phyloP scores from a whole-genome alignment of 2,329 filamentous ascomycete species.

The Thelonectria olida region DNA sequence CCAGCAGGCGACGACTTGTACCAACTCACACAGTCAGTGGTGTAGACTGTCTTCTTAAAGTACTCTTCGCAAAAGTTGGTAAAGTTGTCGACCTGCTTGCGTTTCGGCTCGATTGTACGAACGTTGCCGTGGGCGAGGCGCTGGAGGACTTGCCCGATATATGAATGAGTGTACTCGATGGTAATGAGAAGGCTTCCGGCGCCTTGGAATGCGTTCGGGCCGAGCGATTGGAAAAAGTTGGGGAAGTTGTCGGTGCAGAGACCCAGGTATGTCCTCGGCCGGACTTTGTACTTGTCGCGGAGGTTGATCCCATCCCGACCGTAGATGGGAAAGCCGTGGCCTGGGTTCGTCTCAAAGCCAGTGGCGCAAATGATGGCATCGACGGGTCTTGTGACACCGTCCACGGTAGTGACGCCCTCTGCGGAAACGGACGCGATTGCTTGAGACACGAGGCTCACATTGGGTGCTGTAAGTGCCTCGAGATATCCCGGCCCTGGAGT shows the following conservation, averaged over 20 bases:
- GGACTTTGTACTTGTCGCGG: neutral
- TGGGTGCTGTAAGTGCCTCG: slow-evolving; percentile 1
- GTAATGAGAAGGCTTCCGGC: slow-evolving; percentile 11
- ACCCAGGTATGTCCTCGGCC: slow-evolving; percentile 1
- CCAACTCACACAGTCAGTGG: slow-evolving; percentile 16
- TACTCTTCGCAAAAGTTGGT: slow-evolving; percentile 19
- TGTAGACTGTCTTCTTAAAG: slow-evolving; percentile 21
- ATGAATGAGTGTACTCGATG: slow-evolving; percentile 15
- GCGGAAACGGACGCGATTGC: neutral
- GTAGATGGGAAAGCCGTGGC: slow-evolving; percentile 6
- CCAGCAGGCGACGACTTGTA: slow-evolving; percentile 10
- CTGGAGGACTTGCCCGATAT: slow-evolving; percentile 11
- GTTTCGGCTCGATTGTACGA: slow-evolving; percentile 10
- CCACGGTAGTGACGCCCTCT: slow-evolving; percentile 1
- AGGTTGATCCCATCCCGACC: slow-evolving; percentile 10
- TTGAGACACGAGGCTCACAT: neutral
- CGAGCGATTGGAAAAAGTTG: slow-evolving; percentile 17
- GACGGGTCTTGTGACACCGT: neutral
- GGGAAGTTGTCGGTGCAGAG: slow-evolving; percentile 14
- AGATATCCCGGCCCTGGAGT: slow-evolving; percentile 18
- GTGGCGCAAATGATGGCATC: slow-evolving; percentile 19
- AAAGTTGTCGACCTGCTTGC: slow-evolving; percentile 14
- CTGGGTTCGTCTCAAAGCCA: slow-evolving; percentile 9
- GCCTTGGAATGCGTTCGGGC: slow-evolving; percentile 12
- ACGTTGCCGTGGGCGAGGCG: slow-evolving; percentile 11